These are phyloP conservation scores for Aspergillus tanneri DNA, from an alignment of 2,329 filamentous ascomycete species.

Conservation along the genomic window DNA sequence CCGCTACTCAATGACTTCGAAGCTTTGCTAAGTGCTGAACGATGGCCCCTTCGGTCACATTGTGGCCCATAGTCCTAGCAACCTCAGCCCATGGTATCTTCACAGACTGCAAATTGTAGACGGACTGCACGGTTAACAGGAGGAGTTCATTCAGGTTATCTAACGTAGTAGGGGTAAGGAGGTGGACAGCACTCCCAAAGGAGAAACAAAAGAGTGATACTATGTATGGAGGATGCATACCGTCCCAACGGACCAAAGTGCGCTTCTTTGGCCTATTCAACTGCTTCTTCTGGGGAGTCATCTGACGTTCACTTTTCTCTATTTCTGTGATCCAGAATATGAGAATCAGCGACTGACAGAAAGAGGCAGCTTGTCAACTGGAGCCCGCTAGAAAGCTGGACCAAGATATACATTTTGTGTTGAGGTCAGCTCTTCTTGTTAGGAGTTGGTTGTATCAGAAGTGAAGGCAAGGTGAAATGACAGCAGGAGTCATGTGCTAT, in stretches of 20 bases:
- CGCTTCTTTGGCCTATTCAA: constrained; percentile 33
- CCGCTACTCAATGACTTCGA: constrained; percentile 35
- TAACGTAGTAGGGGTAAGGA: constrained; percentile 29
- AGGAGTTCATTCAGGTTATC: constrained; percentile 46
- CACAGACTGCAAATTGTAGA: constrained; percentile 38
- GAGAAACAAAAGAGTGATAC: background rate
- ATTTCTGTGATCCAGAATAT: no score
- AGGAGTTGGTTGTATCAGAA: background rate
- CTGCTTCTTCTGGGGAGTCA: constrained; percentile 11
- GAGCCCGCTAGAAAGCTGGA: background rate
- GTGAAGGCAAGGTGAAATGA: background rate
- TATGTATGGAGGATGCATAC: constrained; percentile 29
- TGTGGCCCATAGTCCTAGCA: constrained; percentile 39
- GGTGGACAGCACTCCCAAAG: background rate
- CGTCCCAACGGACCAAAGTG: constrained; percentile 44
- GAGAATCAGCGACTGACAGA: background rate
- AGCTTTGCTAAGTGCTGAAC: constrained; percentile 50
- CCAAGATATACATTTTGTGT: background rate
- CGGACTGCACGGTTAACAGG: constrained; percentile 43
- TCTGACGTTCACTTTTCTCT: background rate
- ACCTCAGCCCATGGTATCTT: constrained; percentile 47
- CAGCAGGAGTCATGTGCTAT: background rate
- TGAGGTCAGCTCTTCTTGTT: background rate
- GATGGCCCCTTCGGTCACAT: constrained; percentile 47
- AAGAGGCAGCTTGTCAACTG: background rate